phyloP scores from a whole-genome alignment of 2,329 filamentous ascomycete species.

The Calonectria henricotiae region DNA sequence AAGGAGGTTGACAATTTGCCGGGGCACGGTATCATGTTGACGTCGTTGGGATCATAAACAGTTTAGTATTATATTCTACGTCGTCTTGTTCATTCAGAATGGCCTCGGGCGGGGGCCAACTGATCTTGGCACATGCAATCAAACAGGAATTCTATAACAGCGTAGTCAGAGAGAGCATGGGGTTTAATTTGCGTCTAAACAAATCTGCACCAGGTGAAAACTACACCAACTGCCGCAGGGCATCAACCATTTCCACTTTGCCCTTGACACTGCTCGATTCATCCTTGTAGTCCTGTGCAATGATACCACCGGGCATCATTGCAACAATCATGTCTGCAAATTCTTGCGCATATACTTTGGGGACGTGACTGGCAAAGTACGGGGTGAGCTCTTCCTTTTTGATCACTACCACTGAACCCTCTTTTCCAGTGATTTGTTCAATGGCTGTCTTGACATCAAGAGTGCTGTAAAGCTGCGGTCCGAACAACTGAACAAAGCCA shows the following conservation, averaged over 20 bases:
- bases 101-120: background rate
- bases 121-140: background rate
- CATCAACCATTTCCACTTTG: constrained; percentile 49
- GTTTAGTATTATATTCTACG: no score
- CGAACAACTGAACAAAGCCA: constrained; percentile 51
- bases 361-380: constrained; percentile 49
- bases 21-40: background rate
- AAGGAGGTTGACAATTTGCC: background rate
- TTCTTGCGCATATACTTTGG: constrained; percentile 46
- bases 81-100: no score
- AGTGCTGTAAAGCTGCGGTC: constrained; percentile 52
- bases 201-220: background rate
- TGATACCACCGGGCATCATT: constrained; percentile 49
- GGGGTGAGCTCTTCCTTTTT: constrained; percentile 45
- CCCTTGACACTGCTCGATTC: constrained; percentile 49
- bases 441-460: constrained; percentile 51
- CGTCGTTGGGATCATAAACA: background rate
- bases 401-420: constrained; percentile 46
- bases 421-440: constrained; percentile 50
- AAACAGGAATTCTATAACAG: background rate
- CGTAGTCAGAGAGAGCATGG: background rate
- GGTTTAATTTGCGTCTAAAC: background rate
- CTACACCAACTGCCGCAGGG: constrained; percentile 32
- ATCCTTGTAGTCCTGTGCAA: constrained; percentile 44
- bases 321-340: constrained; percentile 53